Evolutionary conservation across 208 protist genomes (phyloP), one percentile per base, ranked within the genome.

Genomic region (Wallacemonas collosoma): DNA sequence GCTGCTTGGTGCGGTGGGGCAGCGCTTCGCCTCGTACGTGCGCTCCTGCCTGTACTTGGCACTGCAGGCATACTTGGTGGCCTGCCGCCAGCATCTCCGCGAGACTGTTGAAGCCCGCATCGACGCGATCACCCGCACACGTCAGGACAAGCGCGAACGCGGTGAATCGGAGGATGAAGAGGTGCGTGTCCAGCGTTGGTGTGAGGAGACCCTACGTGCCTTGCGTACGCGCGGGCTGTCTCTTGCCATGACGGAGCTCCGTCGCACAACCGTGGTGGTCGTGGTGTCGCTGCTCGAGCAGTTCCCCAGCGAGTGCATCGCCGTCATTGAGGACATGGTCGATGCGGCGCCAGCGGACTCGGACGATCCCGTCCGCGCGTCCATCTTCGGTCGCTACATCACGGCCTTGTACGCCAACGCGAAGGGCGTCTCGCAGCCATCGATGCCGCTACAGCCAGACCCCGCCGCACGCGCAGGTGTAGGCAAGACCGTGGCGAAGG

Each of bases 231-330:
- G 75, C 57, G 45, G 70, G 11, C 48, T 96, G 11, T 87, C 87
- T 45, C 63, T 80, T 26, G 55, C 81, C 17, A 50, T 91, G n/a
- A 68, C 82, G 50, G 63, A 83, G 56, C 71, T 94, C 38, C 88
- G 91, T 56, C 85, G 86, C 35, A 63, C 65, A 40, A 64, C 87
- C 48, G 53, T 88, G 26, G 60, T 66, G 4, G 76, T 93, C 47
- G 86, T 92, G 44, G 77, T 82, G 38, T 72, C 82, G 55, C 71
- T 96, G n/a, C 89, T 80, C 43, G 91, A 96, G 75, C 87, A 93
- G 63, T 94, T 96, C 71, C 91, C 91, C 1, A 80, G 72, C 50
- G 83, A 93, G 48, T 68, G 83, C 43, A 90, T 93, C 79, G 70
- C 45, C 1, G 75, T 82, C 3, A 62, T 91, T 26, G 72, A 54